These are phyloP conservation scores for Ogataea hybrid DNA, from an alignment of 1,139 yeast genomes.

Conservation along the genomic window DNA sequence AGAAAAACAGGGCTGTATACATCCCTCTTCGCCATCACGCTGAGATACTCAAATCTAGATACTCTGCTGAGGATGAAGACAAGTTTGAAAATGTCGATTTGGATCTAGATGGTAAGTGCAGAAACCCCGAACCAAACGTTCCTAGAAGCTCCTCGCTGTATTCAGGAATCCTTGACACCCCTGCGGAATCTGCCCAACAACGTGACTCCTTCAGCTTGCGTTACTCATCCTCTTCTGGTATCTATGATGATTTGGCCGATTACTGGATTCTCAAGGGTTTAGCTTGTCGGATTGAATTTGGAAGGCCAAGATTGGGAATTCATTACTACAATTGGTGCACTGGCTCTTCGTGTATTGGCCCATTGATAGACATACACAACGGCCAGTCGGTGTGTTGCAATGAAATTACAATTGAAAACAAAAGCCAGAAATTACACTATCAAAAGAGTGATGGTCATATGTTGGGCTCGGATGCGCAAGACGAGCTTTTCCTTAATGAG, in stretches of 20 bases:
- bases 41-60: constrained; percentile 11
- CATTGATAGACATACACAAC: constrained; percentile 27
- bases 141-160: neutral
- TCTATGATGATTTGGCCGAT: constrained; percentile 32
- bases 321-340: constrained; percentile 52
- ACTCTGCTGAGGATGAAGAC: constrained; percentile 27
- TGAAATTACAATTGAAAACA: constrained; percentile 22
- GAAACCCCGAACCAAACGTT: constrained; percentile 2
- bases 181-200: neutral
- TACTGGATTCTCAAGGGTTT: constrained; percentile 33
- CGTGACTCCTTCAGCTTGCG: constrained; percentile 1
- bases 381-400: constrained; percentile 34
- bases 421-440: constrained; percentile 13
- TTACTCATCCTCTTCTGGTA: constrained; percentile 23
- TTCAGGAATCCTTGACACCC: constrained; percentile 12
- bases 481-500: constrained; percentile 34
- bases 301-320: constrained; percentile 48
- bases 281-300: constrained; percentile 35
- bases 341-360: constrained; percentile 47
- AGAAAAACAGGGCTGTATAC: constrained; percentile 15
- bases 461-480: constrained; percentile 36
- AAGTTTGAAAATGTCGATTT: constrained; percentile 33
- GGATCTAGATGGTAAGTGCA: constrained; percentile 21
- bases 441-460: constrained; percentile 21
- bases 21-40: constrained; percentile 23